Evolutionary conservation across 192 early-diverging fungal genomes (phyloP), one percentile per base, ranked within the genome.

Genomic region (Backusella australiensis): DNA sequence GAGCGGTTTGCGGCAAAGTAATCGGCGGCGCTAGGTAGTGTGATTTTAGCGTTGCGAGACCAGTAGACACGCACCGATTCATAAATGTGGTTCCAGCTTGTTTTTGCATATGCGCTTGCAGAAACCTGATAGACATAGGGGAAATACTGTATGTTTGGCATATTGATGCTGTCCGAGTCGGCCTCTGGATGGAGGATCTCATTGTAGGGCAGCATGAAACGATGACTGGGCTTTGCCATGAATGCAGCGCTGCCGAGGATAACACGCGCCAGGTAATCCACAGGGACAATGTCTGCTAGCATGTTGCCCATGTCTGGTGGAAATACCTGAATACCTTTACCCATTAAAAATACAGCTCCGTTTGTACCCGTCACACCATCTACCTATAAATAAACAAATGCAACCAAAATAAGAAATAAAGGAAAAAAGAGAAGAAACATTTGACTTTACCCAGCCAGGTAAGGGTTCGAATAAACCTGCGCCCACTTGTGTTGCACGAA

Each of bases 301-400:
- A 49, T 36, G 23, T 80, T 69, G 2, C 78, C 76, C 66, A 73
- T 74, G 32, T 75, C 75, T 6, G 77, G 73, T 11, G 74, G 78
- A 46, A 83, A 71, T 1, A 67, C 68, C 44, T 76, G 78, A 35
- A 77, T 74, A 6, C 82, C 82, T n/a, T 75, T 72, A 11, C 82
- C 82, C 34, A 76, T 78, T 39, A 83, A 71, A 19, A 77, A 74
- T 3, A 83, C 42, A 2, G 67, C 42, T 15, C 69, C 76, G 69
- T 79, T 76, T 26, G 75, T 75, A 69, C 81, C 81, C 6, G 81
- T 77, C 29, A 83, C 71, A 21, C 81, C 81, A 76, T 83, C 81
- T 4, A 78, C 75, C 79, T 80, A 72, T 49, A 73, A 72, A 42
- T 39, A 52, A 68, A 21, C 23, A 74, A 36, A 32, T 32, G 29